Base-by-base conservation (phyloP, 768 basidiomycete species). In the Rhodotorula sphaerocarpa region DNA sequence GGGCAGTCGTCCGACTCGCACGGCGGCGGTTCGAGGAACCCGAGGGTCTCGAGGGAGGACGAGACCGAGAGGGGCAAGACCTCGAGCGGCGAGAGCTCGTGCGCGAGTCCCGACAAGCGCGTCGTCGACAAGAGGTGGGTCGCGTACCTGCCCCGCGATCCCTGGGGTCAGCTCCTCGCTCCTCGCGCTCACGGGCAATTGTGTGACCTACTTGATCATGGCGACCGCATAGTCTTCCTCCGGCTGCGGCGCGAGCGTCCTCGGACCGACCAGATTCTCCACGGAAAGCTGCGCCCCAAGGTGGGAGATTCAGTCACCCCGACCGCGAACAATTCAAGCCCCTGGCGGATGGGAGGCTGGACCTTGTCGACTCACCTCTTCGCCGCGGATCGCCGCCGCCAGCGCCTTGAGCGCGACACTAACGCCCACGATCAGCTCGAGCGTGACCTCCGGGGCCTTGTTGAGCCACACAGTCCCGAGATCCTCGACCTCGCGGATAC, bases 221-320 rank as follows among this genome's bases (percentile, higher is more conserved):
- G 58, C 66, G 41, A 67, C 51, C 18, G 61, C 55, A 30, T 60
- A 67, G 43, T 67, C 66, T 16, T 67, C 61, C 21, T 50, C 27
- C 12, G 33, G 21, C 25, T 27, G 21, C 6, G 55, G 56, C 36
- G 42, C 25, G 21, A 52, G 23, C 15, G 50, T 44, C 0, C 57
- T 54, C 21, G 51, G 50, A 0, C 66, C 66, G 14, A 67, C 39
- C 23, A 63, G 18, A 20, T 46, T 62, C 0, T 63, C 62, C 36
- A 27, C 10, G 3, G 61, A 33, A 44, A 57, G 31, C 62, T 63
- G 55, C 56, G 14, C 1, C 14, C 27, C 27, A 1, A 3, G 5
- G 41, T 14, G 21, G 11, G 33, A 34, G 27, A 2, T 25, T 48
- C 47, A 48, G 47, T 27, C 43, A n/a, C 9, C 16, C 9, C 20